Evolutionary conservation across 352 stramenopile genomes (phyloP).

Genomic region (Phytophthora vignae): DNA sequence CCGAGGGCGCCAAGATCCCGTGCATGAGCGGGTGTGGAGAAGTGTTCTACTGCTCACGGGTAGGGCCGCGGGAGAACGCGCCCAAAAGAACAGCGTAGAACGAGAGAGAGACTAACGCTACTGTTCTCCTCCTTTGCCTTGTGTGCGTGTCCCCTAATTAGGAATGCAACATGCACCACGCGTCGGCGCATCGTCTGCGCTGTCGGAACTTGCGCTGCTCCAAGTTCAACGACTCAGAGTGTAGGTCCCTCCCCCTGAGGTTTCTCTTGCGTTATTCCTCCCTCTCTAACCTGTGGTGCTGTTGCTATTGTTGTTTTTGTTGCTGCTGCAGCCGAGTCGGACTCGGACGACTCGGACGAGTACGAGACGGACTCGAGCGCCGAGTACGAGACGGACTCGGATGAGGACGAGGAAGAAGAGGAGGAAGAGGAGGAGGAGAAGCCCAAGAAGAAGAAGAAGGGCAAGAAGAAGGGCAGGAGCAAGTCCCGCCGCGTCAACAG

Average conservation of each 20-base stretch:
- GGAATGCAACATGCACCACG: constrained; percentile 92
- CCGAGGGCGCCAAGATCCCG: constrained; percentile 82
- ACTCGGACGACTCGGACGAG: constrained; percentile 79
- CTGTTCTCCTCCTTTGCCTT: neutral
- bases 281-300: neutral
- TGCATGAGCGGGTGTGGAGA: constrained; percentile 89
- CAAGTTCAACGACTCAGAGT: constrained; percentile 92
- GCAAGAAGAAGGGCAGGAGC: constrained; percentile 51
- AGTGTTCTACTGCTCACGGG: constrained; percentile 90
- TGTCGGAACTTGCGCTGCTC: constrained; percentile 88
- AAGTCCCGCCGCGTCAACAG: constrained; percentile 62
- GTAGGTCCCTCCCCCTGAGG: constrained; percentile 45
- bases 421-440: constrained; percentile 81
- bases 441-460: constrained; percentile 71
- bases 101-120: constrained; percentile 6
- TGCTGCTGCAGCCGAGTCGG: constrained; percentile 64
- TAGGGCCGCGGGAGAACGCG: constrained; percentile 30
- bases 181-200: constrained; percentile 85
- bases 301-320: neutral
- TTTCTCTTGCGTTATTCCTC: neutral
- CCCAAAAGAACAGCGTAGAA: neutral
- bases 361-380: constrained; percentile 71
- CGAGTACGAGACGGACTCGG: constrained; percentile 65
- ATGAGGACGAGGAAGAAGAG: constrained; percentile 63
- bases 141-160: constrained; percentile 14